phyloP scores from a whole-genome alignment of 2,329 filamentous ascomycete genomes.

The Xylariaceae sp. region DNA sequence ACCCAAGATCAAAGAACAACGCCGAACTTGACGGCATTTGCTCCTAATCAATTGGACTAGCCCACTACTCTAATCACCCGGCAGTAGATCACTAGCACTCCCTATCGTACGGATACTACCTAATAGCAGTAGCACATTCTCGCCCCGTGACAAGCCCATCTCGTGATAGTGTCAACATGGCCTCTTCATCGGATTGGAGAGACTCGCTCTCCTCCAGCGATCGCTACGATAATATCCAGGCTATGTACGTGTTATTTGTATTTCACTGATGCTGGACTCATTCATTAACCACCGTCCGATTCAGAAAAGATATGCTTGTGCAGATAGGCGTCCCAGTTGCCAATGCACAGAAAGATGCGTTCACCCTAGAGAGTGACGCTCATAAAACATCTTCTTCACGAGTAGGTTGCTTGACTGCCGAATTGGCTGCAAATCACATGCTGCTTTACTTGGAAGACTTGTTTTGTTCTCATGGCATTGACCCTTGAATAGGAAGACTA shows the following conservation, averaged over 20 bases:
- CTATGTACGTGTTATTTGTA: slow-evolving; percentile 44
- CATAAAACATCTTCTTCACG: slow-evolving; percentile 53
- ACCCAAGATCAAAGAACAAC: too few relatives aligned
- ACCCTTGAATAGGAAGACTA: slow-evolving; percentile 51
- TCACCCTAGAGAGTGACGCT: slow-evolving; percentile 59
- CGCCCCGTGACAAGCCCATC: too few relatives aligned
- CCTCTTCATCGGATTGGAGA: slow-evolving; percentile 42
- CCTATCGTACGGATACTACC: too few relatives aligned
- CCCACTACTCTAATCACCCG: too few relatives aligned
- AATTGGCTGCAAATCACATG: background rate
- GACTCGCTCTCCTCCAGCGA: slow-evolving; percentile 50
- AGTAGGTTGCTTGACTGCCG: slow-evolving; percentile 39
- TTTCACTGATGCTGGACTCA: background rate
- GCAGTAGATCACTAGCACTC: too few relatives aligned
- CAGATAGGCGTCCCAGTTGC: slow-evolving; percentile 20
- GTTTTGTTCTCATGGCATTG: slow-evolving; percentile 2
- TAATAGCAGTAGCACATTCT: too few relatives aligned
- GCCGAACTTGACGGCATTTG: too few relatives aligned
- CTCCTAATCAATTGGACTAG: too few relatives aligned
- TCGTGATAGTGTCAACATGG: slow-evolving; percentile 25
- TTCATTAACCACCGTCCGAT: slow-evolving; percentile 12
- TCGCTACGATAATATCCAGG: slow-evolving; percentile 58
- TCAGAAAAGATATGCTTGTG: slow-evolving; percentile 28
- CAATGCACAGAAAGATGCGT: slow-evolving; percentile 44
- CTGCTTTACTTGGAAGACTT: slow-evolving; percentile 1